Conservation (phyloP, 164 flowering plant genomes). For the Annona cherimola region DNA sequence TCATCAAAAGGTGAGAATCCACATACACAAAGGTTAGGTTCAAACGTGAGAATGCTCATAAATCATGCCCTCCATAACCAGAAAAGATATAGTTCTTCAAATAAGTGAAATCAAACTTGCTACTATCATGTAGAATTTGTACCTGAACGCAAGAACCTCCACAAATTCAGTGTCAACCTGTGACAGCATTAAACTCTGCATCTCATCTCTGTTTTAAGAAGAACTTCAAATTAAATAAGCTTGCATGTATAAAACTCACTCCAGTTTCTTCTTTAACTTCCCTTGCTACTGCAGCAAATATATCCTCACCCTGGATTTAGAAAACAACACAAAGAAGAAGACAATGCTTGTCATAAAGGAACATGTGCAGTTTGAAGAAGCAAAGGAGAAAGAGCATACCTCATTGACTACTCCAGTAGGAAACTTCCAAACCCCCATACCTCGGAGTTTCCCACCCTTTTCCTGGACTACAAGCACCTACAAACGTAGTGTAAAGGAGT, state of each 20-base stretch:
- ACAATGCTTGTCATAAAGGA: constrained; percentile 5
- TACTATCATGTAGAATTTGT: constrained; percentile 6
- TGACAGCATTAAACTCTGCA: constrained; percentile 8
- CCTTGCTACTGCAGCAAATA: constrained; percentile 45
- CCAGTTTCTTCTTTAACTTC: constrained; percentile 91
- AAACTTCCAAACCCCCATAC: constrained; percentile 41
- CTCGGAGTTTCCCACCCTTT: constrained; percentile 27
- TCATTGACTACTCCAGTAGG: constrained; percentile 36
- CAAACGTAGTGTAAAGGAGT: constrained; percentile 6
- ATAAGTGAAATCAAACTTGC: neutral
- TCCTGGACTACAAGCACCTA: constrained; percentile 48
- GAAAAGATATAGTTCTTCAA: neutral
- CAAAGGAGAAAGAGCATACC: constrained; percentile 20
- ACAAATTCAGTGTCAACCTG: constrained; percentile 77
- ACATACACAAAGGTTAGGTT: neutral
- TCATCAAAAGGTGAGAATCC: neutral
- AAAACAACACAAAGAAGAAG: neutral
- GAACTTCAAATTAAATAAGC: neutral
- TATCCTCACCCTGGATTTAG: constrained; percentile 38
- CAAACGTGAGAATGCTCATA: neutral
- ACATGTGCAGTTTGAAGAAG: neutral
- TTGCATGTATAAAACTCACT: constrained; percentile 32
- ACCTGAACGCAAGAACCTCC: constrained; percentile 82
- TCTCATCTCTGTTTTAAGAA: neutral
- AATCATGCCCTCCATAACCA: neutral